Base-by-base conservation (phyloP, 345 rosid genomes). In the Zanthoxylum bungeanum region DNA sequence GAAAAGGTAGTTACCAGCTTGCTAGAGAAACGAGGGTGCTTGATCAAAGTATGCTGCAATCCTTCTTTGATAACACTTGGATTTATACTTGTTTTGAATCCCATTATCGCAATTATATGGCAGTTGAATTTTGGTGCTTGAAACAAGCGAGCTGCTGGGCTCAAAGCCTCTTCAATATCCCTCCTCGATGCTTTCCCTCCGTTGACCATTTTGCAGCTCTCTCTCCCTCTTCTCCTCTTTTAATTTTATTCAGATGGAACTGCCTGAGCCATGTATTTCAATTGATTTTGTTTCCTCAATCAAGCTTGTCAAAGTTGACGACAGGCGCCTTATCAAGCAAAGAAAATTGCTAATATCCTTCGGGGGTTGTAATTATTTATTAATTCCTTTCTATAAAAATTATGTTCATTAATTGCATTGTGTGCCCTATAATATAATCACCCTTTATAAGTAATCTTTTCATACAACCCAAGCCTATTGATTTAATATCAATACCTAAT, bases 1-100 rank as follows among this genome's bases (percentile, higher is more conserved):
- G 3, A 50, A n/a, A 60, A 7, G 2, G 12, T 7, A 33, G 78
- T 72, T 51, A 89, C 98, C 85, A 86, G 76, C 57, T 76, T 85
- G 79, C 91, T 85, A 65, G 92, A 88, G 78, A 93, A 93, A 73
- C 98, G 98, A 75, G 98, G 96, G 70, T 91, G 96, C 44, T 71
- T 84, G 47, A 89, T 72, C 85, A 91, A 76, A 68, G 84, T 78
- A 14, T 85, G 75, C 61, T 70, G 34, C 40, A 91, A 67, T 21
- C 94, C 91, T 24, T 72, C 61, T 53, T 80, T 89, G 50, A 88
- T 19, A 46, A 75, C 81, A 44, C 31, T 69, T 1, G 88, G 76
- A 58, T 86, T 67, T 58, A 93, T 40, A 42, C 42, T 60, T 1
- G 68, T 85, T 61, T 83, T 84, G 78, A 71, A 65, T 3, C 89